These are phyloP conservation scores for Pyracantha coccinea DNA, from an alignment of 331 rosid genomes.

Conservation along the genomic window DNA sequence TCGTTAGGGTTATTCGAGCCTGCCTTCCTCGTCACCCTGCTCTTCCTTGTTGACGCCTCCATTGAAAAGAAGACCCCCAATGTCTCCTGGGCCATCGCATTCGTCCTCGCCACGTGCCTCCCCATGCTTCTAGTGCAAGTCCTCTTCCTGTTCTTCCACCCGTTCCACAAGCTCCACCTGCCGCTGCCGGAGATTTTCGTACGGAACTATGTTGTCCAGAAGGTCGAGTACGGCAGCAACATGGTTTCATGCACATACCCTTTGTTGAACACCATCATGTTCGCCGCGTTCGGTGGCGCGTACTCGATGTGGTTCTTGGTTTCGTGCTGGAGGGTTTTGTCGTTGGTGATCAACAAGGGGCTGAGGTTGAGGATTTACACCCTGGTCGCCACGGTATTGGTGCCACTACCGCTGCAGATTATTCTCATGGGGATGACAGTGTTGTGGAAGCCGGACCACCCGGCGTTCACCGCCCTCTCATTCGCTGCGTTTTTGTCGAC, in stretches of 20 bases:
- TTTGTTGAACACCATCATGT: conserved; percentile 28
- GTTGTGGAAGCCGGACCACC: conserved; percentile 35
- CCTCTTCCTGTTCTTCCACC: conserved; percentile 19
- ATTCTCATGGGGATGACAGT: conserved; percentile 21
- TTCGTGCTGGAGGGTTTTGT: conserved; percentile 51
- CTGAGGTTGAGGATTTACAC: conserved; percentile 39
- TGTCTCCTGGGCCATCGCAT: conserved; percentile 24
- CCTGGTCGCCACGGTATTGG: conserved; percentile 23
- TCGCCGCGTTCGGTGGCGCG: conserved; percentile 30
- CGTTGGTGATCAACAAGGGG: conserved; percentile 66
- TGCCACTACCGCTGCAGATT: conserved; percentile 48
- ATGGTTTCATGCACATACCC: conserved; percentile 52
- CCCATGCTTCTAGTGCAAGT: conserved; percentile 28
- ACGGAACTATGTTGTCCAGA: not conserved
- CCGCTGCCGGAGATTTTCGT: conserved; percentile 18
- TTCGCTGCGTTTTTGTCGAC: conserved; percentile 40
- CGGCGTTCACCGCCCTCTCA: conserved; percentile 14
- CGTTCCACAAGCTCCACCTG: not conserved
- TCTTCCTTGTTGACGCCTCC: conserved; percentile 61
- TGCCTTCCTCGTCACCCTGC: conserved; percentile 55
- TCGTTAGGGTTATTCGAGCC: conserved; percentile 68
- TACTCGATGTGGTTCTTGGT: conserved; percentile 44
- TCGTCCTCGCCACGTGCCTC: conserved; percentile 25
- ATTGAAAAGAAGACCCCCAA: conserved; percentile 22
- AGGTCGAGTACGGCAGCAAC: not conserved